Evolutionary conservation across 176 grass and related monocot genomes (phyloP).

Genomic region (barley (Hordeum vulgare)): MorexV3_pseudomolecules_assembly NC_058520.1:2625534-2626033

Average conservation of each 20-base stretch:
- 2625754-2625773: slow-evolving; percentile 40
- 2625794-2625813: slow-evolving; percentile 34
- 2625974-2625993: slow-evolving; percentile 54
- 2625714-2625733: slow-evolving; percentile 39
- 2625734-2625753: slow-evolving; percentile 36
- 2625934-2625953: slow-evolving; percentile 33
- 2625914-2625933: slow-evolving; percentile 29
- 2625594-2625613: slow-evolving; percentile 60
- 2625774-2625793: slow-evolving; percentile 22
- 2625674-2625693: slow-evolving; percentile 31
- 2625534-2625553: neutral
- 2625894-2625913: slow-evolving; percentile 42
- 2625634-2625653: slow-evolving; percentile 52
- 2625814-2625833: slow-evolving; percentile 36
- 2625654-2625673: slow-evolving; percentile 58
- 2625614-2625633: slow-evolving; percentile 30
- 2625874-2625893: slow-evolving; percentile 43
- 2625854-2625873: slow-evolving; percentile 21
- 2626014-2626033: slow-evolving; percentile 35
- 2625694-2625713: slow-evolving; percentile 39
- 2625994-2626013: slow-evolving; percentile 57
- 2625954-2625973: slow-evolving; percentile 46
- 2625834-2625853: slow-evolving; percentile 7
- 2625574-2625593: slow-evolving; percentile 26
- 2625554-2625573: neutral